Conservation (phyloP, 2,329 filamentous ascomycete species). For the Calonectria multiphialidica region DNA sequence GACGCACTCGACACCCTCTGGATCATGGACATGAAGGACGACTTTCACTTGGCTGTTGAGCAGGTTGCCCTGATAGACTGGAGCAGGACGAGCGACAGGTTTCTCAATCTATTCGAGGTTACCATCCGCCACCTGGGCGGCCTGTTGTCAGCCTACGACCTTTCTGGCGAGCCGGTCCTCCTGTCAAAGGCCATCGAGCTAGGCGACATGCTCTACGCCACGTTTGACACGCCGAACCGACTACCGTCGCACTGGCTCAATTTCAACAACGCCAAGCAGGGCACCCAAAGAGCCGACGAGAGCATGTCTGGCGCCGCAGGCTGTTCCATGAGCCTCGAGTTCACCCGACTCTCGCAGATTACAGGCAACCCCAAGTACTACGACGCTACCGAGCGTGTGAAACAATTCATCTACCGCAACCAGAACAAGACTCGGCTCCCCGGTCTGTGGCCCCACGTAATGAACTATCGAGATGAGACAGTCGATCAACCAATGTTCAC, state of each 20-base stretch:
- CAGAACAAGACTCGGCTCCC: slow-evolving; percentile 77
- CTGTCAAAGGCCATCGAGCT: slow-evolving; percentile 65
- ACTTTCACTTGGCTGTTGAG: slow-evolving; percentile 65
- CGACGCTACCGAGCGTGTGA: slow-evolving; percentile 81
- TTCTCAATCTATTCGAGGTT: slow-evolving; percentile 73
- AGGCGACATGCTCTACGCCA: slow-evolving; percentile 65
- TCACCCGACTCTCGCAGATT: slow-evolving; percentile 80
- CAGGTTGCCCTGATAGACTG: slow-evolving; percentile 67
- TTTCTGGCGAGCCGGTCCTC: slow-evolving; percentile 59
- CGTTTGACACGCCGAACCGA: slow-evolving; percentile 67
- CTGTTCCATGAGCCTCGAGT: slow-evolving; percentile 79
- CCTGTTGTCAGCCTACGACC: slow-evolving; percentile 64
- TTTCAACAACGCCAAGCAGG: slow-evolving; percentile 56
- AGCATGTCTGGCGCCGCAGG: slow-evolving; percentile 58
- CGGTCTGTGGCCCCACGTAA: slow-evolving; percentile 77
- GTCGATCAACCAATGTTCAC: slow-evolving; percentile 54
- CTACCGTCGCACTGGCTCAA: slow-evolving; percentile 61
- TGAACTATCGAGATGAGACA: slow-evolving; percentile 71
- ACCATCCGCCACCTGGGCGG: slow-evolving; percentile 69
- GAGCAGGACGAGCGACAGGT: slow-evolving; percentile 56
- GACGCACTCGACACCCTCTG: slow-evolving; percentile 70
- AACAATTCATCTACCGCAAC: slow-evolving; percentile 72
- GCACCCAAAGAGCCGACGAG: slow-evolving; percentile 50
- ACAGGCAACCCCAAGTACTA: slow-evolving; percentile 81
- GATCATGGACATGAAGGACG: slow-evolving; percentile 69